Evolutionary conservation across 116 monocot genomes (phyloP).

Genomic region (Trichopus zeylanicus): DNA sequence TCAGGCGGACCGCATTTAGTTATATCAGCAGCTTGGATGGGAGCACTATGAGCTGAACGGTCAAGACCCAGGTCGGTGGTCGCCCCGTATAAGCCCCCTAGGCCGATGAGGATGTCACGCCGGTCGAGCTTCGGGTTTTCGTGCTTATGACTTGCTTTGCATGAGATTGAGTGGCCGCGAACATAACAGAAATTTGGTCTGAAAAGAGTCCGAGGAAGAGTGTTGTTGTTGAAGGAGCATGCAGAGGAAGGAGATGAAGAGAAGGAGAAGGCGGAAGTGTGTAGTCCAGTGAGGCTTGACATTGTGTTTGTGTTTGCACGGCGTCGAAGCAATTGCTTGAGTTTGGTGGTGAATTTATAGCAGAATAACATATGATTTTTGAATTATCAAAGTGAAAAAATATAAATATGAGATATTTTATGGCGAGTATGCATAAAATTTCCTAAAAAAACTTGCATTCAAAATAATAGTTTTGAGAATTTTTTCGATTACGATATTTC

Average conservation of each 20-base stretch:
- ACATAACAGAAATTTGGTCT: background rate
- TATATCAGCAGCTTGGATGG: constrained; percentile 24
- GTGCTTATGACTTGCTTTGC: background rate
- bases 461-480: no score
- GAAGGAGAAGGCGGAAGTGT: no score
- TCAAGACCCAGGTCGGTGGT: background rate
- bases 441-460: no score
- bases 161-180: background rate
- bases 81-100: constrained; percentile 22
- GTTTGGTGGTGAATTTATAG: no score
- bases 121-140: constrained; percentile 17
- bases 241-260: background rate
- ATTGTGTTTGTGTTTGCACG: no score
- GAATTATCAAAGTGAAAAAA: no score
- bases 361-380: no score
- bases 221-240: background rate
- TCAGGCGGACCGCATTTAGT: constrained; percentile 24
- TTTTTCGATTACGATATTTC: no score
- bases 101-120: constrained; percentile 26
- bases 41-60: constrained; percentile 6
- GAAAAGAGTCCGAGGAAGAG: background rate
- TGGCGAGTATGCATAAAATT: no score
- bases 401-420: no score
- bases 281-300: background rate
- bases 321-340: no score